Evolutionary conservation across 75 land plant species (phyloP), one percentile per base, ranked within the genome.

Genomic region (Isoetes taiwanensis): DNA sequence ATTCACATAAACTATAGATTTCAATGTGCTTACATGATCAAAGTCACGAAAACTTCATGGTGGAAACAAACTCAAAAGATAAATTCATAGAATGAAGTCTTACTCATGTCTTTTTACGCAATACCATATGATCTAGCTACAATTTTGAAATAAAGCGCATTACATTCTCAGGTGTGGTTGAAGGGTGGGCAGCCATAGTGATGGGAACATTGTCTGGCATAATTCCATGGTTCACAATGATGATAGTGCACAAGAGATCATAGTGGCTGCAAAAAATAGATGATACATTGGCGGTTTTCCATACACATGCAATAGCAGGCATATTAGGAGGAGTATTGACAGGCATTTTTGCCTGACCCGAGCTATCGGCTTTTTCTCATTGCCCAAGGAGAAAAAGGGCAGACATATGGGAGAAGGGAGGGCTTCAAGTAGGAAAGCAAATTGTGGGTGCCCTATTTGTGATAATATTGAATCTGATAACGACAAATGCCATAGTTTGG

Each of bases 241-340:
- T 46, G 50, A 23, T 46, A 6, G 50, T 46, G 16, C 50, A 46
- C 16, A 46, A 23, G 16, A 5, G 50, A 46, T 46, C 50, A 19
- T 19, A 5, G 25, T 23, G 16, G 5, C 16, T 46, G 5, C 50
- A 46, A 2, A 16, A 28, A 6, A 79, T 77, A 48, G 84, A 81
- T 57, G 84, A 81, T 67, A 81, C 84, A 12, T 59, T 81, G 53
- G 84, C 68, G 23, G 84, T 78, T 3, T 80, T 81, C 78, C 84
- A 81, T 69, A 81, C 84, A 31, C 84, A 78, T 32, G 80, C 84
- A 0, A 78, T 81, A 10, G 84, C 84, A 16, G 81, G 84, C 6
- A 31, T 53, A 34, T 63, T 81, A 24, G 84, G 84, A 0, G 84
- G 81, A 39, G 24, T 68, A 37, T 64, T 70, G 56, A 67, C 78